A percentile compares a stretch with the other conserved stretches of the same genome.
These are phyloP conservation scores for Coleophoma crateriformis DNA, from an alignment of 2,329 filamentous ascomycete species.

Conservation along the genomic window DNA sequence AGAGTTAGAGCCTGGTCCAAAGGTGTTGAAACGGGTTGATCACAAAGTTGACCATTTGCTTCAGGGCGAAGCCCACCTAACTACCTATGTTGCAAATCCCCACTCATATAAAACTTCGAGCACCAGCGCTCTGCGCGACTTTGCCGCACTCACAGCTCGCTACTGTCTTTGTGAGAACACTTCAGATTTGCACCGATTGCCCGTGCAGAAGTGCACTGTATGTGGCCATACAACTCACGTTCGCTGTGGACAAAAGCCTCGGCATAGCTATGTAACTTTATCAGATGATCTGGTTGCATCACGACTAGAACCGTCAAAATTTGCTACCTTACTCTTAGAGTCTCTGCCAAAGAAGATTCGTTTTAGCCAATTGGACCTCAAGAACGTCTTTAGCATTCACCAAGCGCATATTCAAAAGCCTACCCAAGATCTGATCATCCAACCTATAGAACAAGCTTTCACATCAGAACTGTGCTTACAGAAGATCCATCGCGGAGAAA, in stretches of 20 bases:
- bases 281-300: slow-evolving; percentile 1
- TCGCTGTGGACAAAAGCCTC: slow-evolving; percentile 47
- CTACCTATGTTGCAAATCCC: too few relatives aligned
- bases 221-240: slow-evolving; percentile 51
- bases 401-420: slow-evolving; percentile 15
- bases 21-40: neutral
- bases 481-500: slow-evolving; percentile 24
- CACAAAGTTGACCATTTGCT: neutral
- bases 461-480: slow-evolving; percentile 27
- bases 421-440: slow-evolving; percentile 27
- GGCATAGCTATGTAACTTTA: slow-evolving; percentile 23
- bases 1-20: slow-evolving; percentile 3
- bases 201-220: slow-evolving; percentile 39
- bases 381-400: slow-evolving; percentile 3
- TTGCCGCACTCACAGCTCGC: slow-evolving; percentile 13
- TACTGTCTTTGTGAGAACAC: slow-evolving; percentile 55
- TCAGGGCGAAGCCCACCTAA: neutral
- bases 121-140: too few relatives aligned
- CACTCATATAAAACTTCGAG: too few relatives aligned
- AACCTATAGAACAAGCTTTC: slow-evolving; percentile 26
- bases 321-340: slow-evolving; percentile 35
- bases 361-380: slow-evolving; percentile 24
- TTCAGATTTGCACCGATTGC: slow-evolving; percentile 27
- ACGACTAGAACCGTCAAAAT: slow-evolving; percentile 34
- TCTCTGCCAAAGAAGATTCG: slow-evolving; percentile 35